phyloP scores from a whole-genome alignment of 257 asterid genomes.

The Penstemon barbatus region DNA sequence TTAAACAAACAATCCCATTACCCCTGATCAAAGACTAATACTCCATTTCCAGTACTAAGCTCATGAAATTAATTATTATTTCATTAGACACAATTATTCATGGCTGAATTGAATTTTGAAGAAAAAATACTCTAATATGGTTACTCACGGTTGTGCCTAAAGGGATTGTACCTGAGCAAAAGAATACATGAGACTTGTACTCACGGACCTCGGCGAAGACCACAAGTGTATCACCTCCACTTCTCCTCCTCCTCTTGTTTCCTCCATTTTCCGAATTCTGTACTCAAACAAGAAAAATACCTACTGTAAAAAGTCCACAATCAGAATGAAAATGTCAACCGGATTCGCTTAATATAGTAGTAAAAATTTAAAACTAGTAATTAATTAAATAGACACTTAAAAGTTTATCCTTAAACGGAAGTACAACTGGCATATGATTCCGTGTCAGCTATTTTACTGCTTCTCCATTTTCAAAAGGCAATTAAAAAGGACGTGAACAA shows the following conservation, averaged over 20 bases:
- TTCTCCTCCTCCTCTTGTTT: constrained; percentile 25
- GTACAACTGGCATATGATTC: background rate
- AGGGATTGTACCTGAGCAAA: constrained; percentile 41
- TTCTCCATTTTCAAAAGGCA: no score
- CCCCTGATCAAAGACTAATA: no score
- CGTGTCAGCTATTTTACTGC: no score
- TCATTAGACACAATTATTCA: no score
- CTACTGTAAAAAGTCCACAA: background rate
- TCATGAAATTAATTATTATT: no score
- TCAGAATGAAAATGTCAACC: background rate
- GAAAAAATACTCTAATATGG: no score
- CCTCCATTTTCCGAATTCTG: constrained; percentile 23
- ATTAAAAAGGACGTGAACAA: no score
- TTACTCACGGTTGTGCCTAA: background rate
- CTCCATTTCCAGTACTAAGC: no score
- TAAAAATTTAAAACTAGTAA: background rate
- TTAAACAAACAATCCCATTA: no score
- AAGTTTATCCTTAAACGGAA: background rate
- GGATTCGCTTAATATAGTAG: background rate
- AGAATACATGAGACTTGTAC: constrained; percentile 53
- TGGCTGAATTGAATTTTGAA: no score
- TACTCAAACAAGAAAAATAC: background rate
- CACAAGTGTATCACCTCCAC: constrained; percentile 46
- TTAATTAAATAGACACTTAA: background rate
- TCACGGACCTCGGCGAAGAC: constrained; percentile 48